Conservation (phyloP, 768 basidiomycete genomes). For the Collybia sordida region DNA sequence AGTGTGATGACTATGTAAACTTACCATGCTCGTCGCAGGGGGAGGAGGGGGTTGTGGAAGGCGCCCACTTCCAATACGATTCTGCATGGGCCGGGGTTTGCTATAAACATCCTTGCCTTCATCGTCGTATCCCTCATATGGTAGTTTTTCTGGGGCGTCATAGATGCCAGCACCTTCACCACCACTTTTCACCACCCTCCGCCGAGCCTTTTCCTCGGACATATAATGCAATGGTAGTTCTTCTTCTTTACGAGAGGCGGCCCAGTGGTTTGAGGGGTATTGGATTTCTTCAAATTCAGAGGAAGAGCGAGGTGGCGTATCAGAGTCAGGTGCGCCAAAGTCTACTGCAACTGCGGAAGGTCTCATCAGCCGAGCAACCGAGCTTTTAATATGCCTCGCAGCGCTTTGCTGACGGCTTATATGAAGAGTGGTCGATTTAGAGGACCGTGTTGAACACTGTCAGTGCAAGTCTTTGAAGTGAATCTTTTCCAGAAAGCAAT, state of each 20-base stretch:
- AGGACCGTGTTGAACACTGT: conserved; percentile 1
- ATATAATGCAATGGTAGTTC: conserved; percentile 52
- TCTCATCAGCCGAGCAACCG: conserved; percentile 46
- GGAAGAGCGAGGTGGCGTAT: conserved; percentile 48
- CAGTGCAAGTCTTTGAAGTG: not conserved
- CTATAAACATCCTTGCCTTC: conserved; percentile 53
- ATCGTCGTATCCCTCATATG: conserved; percentile 38
- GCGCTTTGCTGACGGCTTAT: conserved; percentile 6
- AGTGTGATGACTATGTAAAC: conserved; percentile 20
- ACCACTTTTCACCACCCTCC: conserved; percentile 34
- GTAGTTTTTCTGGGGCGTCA: conserved; percentile 24
- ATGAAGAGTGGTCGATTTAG: not conserved
- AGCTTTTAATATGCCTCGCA: not conserved
- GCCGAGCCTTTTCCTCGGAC: conserved; percentile 67
- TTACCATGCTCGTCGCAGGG: conserved; percentile 63
- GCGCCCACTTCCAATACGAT: conserved; percentile 56
- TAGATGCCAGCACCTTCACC: conserved; percentile 16
- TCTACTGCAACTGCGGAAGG: conserved; percentile 69
- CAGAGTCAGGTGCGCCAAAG: conserved; percentile 57
- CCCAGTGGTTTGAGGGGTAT: conserved; percentile 47
- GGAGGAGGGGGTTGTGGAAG: conserved; percentile 60
- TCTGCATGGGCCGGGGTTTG: conserved; percentile 39
- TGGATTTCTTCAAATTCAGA: conserved; percentile 73
- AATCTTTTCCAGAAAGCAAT: not conserved
- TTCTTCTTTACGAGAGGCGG: conserved; percentile 37